These are phyloP conservation scores for Begonia fuchsioides DNA, from an alignment of 306 rosid species.

Conservation along the genomic window DNA sequence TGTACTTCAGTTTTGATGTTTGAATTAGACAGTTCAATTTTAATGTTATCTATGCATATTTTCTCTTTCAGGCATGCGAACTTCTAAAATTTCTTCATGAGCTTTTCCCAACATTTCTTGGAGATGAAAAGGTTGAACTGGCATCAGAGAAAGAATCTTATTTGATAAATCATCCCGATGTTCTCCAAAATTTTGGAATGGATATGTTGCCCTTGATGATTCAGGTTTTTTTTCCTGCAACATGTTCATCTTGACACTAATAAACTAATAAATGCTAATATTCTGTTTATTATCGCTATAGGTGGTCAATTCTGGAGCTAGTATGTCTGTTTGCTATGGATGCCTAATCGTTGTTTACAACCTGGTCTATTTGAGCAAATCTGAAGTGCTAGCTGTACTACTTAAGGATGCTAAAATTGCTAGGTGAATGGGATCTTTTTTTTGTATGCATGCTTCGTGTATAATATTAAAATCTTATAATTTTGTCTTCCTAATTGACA, in stretches of 20 bases:
- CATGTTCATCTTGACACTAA: constrained; percentile 1
- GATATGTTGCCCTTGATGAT: constrained; percentile 71
- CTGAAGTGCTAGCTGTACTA: constrained; percentile 62
- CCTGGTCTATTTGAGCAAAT: constrained; percentile 52
- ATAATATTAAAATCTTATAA: constrained; percentile 17
- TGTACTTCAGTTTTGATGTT: too few relatives aligned
- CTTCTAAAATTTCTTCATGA: constrained; percentile 72
- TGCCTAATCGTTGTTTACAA: constrained; percentile 73
- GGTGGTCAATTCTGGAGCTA: constrained; percentile 95
- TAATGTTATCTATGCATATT: background rate
- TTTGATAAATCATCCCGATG: constrained; percentile 40
- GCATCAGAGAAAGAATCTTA: constrained; percentile 43
- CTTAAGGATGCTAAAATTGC: constrained; percentile 63
- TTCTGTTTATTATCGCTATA: constrained; percentile 17
- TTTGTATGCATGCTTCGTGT: constrained; percentile 9
- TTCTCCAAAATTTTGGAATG: constrained; percentile 59
- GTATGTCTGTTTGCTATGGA: constrained; percentile 67
- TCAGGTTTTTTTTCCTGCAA: constrained; percentile 53
- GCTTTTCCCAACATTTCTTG: constrained; percentile 55
- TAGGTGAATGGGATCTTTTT: constrained; percentile 44
- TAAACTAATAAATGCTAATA: constrained; percentile 3
- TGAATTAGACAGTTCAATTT: background rate
- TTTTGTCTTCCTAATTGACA: constrained; percentile 28
- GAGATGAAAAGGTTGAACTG: constrained; percentile 45
- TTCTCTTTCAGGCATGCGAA: constrained; percentile 50